Conservation (phyloP, 2,329 filamentous ascomycete genomes). For the Knoxdaviesia capensis region DNA sequence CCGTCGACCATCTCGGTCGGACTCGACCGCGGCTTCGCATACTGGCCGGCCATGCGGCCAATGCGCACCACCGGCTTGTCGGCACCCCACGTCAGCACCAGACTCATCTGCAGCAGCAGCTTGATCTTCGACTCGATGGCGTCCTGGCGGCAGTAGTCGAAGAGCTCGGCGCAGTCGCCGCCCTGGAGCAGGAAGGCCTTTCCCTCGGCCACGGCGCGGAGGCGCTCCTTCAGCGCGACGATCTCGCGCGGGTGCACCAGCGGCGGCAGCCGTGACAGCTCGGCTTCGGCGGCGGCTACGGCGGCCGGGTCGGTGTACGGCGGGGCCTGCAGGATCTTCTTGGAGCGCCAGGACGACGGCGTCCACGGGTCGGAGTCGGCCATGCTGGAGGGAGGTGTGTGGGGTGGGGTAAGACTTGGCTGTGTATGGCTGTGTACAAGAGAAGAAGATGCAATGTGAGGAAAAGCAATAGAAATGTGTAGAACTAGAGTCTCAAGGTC, state of each 20-base stretch:
- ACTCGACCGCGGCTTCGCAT: constrained; percentile 84
- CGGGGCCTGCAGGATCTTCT: constrained; percentile 61
- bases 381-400: not conserved
- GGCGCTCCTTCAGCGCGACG: constrained; percentile 51
- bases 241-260: constrained; percentile 71
- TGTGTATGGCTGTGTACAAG: too few relatives aligned
- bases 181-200: constrained; percentile 90
- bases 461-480: too few relatives aligned
- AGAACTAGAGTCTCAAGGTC: too few relatives aligned
- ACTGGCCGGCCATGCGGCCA: constrained; percentile 91
- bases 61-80: constrained; percentile 76
- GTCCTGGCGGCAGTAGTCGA: constrained; percentile 80
- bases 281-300: constrained; percentile 37
- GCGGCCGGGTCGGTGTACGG: constrained; percentile 42
- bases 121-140: constrained; percentile 96
- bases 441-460: too few relatives aligned
- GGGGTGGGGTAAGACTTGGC: too few relatives aligned
- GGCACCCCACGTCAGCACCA: constrained; percentile 81
- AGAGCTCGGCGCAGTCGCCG: constrained; percentile 91
- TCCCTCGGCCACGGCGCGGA: constrained; percentile 73
- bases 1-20: constrained; percentile 69
- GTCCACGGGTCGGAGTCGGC: constrained; percentile 21
- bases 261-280: constrained; percentile 52
- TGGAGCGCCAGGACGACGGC: constrained; percentile 52
- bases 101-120: constrained; percentile 86